Evolutionary conservation across 352 stramenopile genomes (phyloP).

Genomic region (Phytophthora syringae): DNA sequence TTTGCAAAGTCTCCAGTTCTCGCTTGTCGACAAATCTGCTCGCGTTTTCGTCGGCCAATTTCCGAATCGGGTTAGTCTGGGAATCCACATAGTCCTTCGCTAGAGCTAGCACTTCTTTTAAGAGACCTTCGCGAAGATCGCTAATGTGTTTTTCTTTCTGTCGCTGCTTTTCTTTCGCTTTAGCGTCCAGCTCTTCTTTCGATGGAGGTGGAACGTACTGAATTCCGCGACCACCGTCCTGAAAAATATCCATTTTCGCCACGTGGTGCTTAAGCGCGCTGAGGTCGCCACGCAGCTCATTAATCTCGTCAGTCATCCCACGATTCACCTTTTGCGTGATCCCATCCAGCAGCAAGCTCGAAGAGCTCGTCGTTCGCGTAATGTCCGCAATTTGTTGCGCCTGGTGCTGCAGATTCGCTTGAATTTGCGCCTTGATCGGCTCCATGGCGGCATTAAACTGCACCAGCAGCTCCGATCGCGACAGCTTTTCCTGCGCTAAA

Average conservation of each 20-base stretch:
- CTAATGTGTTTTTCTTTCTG: conserved; percentile 29
- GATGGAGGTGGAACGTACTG: conserved; percentile 5
- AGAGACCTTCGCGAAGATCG: conserved; percentile 21
- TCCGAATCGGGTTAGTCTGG: conserved; percentile 20
- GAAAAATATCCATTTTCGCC: conserved; percentile 45
- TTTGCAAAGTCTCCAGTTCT: conserved; percentile 28
- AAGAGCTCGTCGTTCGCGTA: conserved; percentile 62
- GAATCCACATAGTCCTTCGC: conserved; percentile 29
- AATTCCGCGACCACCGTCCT: conserved; percentile 17
- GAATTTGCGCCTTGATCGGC: conserved; percentile 78
- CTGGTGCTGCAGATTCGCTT: conserved; percentile 78
- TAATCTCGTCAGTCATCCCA: conserved; percentile 56
- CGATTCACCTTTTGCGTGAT: conserved; percentile 74
- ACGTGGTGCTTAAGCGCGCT: conserved; percentile 64
- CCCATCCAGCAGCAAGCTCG: conserved; percentile 60
- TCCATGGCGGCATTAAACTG: conserved; percentile 86
- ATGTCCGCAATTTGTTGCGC: conserved; percentile 77
- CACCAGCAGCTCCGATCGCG: conserved; percentile 70
- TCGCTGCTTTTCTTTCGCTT: conserved; percentile 26
- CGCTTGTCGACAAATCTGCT: conserved; percentile 24
- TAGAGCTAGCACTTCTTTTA: conserved; percentile 23
- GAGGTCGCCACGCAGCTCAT: conserved; percentile 59
- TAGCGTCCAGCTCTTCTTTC: conserved; percentile 28
- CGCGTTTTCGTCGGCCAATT: conserved; percentile 16
- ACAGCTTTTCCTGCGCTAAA: conserved; percentile 78